Evolutionary conservation across 1,284 basidiomycete species (phyloP).

Genomic region (Gastroboletus turbinatus): DNA sequence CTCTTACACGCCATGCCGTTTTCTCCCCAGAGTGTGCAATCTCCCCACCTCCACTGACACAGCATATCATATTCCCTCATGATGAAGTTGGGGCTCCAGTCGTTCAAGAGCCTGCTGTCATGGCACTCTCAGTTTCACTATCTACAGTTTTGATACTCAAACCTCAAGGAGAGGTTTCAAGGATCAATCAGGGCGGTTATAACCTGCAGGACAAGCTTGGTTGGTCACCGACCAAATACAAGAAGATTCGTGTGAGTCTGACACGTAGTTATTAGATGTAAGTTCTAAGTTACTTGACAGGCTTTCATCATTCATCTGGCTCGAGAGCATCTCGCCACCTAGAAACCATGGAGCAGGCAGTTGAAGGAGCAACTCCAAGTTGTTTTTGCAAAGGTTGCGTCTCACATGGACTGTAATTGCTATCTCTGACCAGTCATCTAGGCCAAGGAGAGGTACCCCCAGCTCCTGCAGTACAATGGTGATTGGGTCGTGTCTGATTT

Average conservation of each 20-base stretch:
- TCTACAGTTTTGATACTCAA: constrained; percentile 5
- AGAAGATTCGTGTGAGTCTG: not conserved
- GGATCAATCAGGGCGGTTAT: constrained; percentile 10
- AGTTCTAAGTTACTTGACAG: not conserved
- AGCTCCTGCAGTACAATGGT: constrained; percentile 1
- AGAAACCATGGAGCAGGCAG: constrained; percentile 8
- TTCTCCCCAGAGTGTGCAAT: not conserved
- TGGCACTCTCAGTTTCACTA: not conserved
- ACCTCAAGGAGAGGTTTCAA: constrained; percentile 6
- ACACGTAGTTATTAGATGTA: not conserved
- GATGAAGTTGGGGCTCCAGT: not conserved
- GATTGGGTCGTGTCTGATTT: constrained; percentile 12
- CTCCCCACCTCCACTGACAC: not conserved
- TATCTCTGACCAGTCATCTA: not conserved
- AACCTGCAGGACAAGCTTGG: constrained; percentile 7
- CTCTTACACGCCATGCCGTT: not conserved
- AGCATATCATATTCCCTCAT: not conserved
- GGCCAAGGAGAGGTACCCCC: not conserved
- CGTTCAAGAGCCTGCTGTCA: not conserved
- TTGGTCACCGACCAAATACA: not conserved
- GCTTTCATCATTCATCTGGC: not conserved
- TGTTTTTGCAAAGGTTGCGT: not conserved
- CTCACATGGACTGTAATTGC: too few relatives aligned
- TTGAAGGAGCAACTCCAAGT: not conserved
- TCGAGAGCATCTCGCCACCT: not conserved